Conservation (phyloP, 1,284 basidiomycete species). For the Psilocybe mexicana region DNA sequence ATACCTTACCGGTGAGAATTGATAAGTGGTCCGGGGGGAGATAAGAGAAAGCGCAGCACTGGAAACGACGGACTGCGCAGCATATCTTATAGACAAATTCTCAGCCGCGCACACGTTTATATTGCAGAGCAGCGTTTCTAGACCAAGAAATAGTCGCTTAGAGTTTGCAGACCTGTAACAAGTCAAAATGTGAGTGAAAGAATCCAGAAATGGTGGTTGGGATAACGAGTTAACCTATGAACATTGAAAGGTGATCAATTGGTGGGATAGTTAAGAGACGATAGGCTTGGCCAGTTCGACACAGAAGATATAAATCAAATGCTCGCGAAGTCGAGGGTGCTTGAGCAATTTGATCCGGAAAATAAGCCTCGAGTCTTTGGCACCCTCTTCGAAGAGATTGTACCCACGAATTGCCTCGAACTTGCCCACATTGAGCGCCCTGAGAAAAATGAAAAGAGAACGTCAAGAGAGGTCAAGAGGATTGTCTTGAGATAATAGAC, state of each 20-base stretch:
- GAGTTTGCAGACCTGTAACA: neutral
- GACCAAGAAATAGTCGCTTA: neutral
- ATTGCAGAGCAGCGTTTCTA: constrained; percentile 3
- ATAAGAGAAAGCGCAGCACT: constrained; percentile 23
- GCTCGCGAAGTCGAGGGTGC: neutral
- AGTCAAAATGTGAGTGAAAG: neutral
- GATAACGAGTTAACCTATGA: neutral
- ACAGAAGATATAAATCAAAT: neutral
- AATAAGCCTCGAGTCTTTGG: constrained; percentile 12
- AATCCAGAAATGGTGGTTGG: neutral
- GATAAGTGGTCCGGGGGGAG: constrained; percentile 11
- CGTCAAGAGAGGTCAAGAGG: neutral
- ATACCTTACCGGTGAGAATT: constrained; percentile 11
- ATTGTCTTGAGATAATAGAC: neutral
- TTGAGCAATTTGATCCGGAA: constrained; percentile 6
- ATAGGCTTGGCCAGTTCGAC: neutral
- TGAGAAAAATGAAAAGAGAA: constrained; percentile 7
- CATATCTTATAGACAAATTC: constrained; percentile 11
- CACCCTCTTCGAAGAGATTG: constrained; percentile 9
- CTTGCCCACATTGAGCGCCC: neutral
- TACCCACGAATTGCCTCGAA: constrained; percentile 10
- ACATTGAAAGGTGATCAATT: neutral
- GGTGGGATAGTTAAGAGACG: neutral
- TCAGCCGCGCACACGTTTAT: constrained; percentile 7
- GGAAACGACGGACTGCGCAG: constrained; percentile 17